Evolutionary conservation across 331 rosid species (phyloP).

Genomic region (Malus hybrid): DNA sequence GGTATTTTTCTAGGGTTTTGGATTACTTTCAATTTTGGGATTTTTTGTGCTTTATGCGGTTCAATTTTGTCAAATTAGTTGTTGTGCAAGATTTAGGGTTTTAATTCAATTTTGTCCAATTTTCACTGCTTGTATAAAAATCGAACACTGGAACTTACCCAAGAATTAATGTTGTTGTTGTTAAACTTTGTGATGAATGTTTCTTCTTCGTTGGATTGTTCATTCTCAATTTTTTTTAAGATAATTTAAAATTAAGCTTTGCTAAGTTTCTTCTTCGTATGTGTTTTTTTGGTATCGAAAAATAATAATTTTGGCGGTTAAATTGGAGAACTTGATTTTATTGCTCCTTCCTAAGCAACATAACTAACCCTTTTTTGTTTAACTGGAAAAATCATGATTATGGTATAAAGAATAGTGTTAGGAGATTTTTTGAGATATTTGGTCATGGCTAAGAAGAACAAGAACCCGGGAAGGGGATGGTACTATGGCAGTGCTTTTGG

Average conservation of each 20-base stretch:
- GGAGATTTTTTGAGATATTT: slow-evolving; percentile 13
- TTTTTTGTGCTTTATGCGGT: too few species aligned
- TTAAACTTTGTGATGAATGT: background rate
- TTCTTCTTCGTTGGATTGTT: background rate
- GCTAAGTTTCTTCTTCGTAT: background rate
- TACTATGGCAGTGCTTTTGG: slow-evolving; percentile 39
- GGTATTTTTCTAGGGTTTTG: too few species aligned
- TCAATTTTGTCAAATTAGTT: too few species aligned
- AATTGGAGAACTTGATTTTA: background rate
- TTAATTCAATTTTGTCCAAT: too few species aligned
- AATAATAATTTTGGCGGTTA: background rate
- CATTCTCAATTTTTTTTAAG: background rate
- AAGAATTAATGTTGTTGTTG: background rate
- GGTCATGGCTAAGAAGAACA: slow-evolving; percentile 39
- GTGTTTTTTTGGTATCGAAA: background rate
- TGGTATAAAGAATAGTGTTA: slow-evolving; percentile 3
- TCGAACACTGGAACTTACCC: background rate
- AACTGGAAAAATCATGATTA: background rate
- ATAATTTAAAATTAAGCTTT: background rate
- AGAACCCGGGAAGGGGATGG: slow-evolving; percentile 36
- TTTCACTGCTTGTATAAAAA: background rate
- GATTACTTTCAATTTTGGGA: too few species aligned
- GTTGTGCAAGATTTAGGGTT: too few species aligned
- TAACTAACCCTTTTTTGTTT: background rate
- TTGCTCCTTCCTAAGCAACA: background rate